Conservation (phyloP, 495 filamentous ascomycete genomes). For the Ascobolus immersus region DNA sequence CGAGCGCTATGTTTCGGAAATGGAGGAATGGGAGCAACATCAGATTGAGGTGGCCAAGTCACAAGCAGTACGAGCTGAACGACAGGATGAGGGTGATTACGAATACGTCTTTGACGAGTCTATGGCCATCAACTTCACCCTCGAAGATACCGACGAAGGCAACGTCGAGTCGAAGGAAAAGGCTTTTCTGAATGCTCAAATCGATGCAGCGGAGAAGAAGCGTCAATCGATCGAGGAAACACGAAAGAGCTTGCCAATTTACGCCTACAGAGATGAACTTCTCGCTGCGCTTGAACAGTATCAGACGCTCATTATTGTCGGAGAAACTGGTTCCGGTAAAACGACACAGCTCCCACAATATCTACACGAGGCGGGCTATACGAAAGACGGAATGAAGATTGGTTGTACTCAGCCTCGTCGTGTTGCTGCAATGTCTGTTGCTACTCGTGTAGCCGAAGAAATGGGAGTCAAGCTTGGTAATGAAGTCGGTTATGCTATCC, state of each 20-base stretch:
- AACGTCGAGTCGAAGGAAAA: constrained; percentile 34
- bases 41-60: constrained; percentile 74
- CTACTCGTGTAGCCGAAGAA: constrained; percentile 80
- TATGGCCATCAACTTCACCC: constrained; percentile 64
- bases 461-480: constrained; percentile 76
- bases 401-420: constrained; percentile 75
- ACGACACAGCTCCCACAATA: constrained; percentile 79
- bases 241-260: constrained; percentile 74
- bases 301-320: constrained; percentile 62
- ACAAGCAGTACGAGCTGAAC: constrained; percentile 36
- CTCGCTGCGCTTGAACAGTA: constrained; percentile 46
- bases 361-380: constrained; percentile 76
- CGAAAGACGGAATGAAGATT: constrained; percentile 42
- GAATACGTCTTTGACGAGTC: constrained; percentile 84
- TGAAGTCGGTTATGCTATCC: constrained; percentile 84
- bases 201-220: constrained; percentile 71
- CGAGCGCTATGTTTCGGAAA: constrained; percentile 77
- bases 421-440: constrained; percentile 91
- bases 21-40: constrained; percentile 87
- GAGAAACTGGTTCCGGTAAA: constrained; percentile 73
- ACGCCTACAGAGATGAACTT: constrained; percentile 48
- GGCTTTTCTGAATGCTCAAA: constrained; percentile 44
- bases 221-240: constrained; percentile 70
- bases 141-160: constrained; percentile 24
- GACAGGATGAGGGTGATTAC: constrained; percentile 67